Conservation (phyloP, 2,329 filamentous ascomycete genomes). For the Fusarium stilboides region DNA sequence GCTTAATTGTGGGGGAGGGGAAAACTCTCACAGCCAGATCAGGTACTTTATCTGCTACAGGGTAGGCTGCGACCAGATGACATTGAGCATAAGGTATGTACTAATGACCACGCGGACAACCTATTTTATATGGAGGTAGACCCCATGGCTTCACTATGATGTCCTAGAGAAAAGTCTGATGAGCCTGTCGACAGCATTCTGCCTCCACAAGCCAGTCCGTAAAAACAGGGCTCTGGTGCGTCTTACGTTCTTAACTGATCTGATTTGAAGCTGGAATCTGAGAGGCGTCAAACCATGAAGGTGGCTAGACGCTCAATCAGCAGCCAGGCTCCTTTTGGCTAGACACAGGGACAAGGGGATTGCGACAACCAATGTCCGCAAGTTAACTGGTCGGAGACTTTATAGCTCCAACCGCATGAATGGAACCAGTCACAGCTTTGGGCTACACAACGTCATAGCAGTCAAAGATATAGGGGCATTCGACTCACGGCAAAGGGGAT, state of each 20-base stretch:
- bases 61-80: constrained; percentile 19
- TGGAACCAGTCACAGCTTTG: constrained; percentile 29
- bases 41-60: constrained; percentile 16
- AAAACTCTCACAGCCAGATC: constrained; percentile 17
- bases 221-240: background rate
- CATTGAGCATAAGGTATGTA: background rate
- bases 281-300: constrained; percentile 1
- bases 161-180: background rate
- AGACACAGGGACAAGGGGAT: constrained; percentile 25
- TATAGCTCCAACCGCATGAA: constrained; percentile 20
- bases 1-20: constrained; percentile 36
- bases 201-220: background rate
- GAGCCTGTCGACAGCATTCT: background rate
- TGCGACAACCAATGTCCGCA: background rate
- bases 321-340: constrained; percentile 20
- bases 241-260: background rate
- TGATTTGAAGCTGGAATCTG: background rate
- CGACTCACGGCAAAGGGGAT: background rate
- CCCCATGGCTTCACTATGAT: background rate
- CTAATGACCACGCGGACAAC: constrained; percentile 2
- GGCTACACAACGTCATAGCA: constrained; percentile 31
- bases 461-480: background rate
- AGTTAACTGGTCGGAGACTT: constrained; percentile 3
- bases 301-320: constrained; percentile 15
- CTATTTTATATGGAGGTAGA: background rate